Evolutionary conservation across 1,284 basidiomycete genomes (phyloP), one percentile per base, ranked within the genome.

Genomic region (Agroathelia rolfsii): DNA sequence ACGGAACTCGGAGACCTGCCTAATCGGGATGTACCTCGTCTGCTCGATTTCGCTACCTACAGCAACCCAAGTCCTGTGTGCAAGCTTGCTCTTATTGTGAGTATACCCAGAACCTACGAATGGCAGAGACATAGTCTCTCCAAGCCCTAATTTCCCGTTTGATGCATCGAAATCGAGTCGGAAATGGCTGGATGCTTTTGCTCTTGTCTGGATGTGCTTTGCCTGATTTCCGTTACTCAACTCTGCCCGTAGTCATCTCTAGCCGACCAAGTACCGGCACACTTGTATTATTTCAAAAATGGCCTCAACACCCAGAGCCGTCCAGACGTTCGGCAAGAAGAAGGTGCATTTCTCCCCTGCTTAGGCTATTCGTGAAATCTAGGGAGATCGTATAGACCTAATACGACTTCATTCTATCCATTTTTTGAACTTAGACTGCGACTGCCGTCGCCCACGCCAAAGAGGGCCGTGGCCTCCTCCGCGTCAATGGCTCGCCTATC

Each of bases 241-340:
- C 15, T 19, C 21, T 26, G 28, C 31, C 22, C 7, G 30, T 36
- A 20, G 17, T 27, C 33, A 21, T 26, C 50, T 51, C 32, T 37
- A 35, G 36, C 29, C 32, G 32, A 21, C 33, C 32, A 36, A 39
- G 24, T 12, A 24, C 28, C 30, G 30, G 35, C 25, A 20, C 39
- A 41, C 38, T 36, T 36, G 31, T 40, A 14, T 27, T 35, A 32
- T 41, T 34, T 43, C 23, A 42, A 73, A 62, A 62, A 85, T 86
- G 81, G 70, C 76, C 54, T 74, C 80, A 48, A 64, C 77, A 60
- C 61, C 62, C 49, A 84, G 86, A 66, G 84, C 88, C 69, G 89
- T 95, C 49, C 92, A 95, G 62, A 92, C 87, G 45, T 95, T 95
- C 66, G 90, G 90, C 65, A 95, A 95, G 85, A 95, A 95, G 81